These are phyloP conservation scores for Cnidoscolus chayamansa DNA, from an alignment of 441 rosid species.

Conservation along the genomic window DNA sequence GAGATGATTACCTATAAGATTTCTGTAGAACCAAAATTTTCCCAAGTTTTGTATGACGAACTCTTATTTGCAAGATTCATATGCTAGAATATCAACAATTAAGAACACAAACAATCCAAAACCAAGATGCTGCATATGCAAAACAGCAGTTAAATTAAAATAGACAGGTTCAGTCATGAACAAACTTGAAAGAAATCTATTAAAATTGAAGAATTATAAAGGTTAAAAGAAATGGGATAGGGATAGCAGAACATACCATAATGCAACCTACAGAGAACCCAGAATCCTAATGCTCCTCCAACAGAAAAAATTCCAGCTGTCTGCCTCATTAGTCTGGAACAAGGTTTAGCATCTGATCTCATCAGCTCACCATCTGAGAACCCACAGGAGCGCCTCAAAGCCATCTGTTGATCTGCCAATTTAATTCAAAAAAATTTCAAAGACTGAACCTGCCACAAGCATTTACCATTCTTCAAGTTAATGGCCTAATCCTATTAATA, in stretches of 20 bases:
- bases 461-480: too few species aligned
- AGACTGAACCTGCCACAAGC: too few species aligned
- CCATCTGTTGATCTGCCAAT: slow-evolving; percentile 35
- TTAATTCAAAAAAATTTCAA: not conserved
- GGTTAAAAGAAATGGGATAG: not conserved
- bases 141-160: too few species aligned
- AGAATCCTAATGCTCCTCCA: slow-evolving; percentile 85
- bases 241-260: slow-evolving; percentile 46
- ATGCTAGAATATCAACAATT: not conserved
- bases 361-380: slow-evolving; percentile 81
- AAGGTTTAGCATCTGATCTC: slow-evolving; percentile 86
- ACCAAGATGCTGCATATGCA: too few species aligned
- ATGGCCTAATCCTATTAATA: not conserved
- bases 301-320: slow-evolving; percentile 65
- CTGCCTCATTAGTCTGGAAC: slow-evolving; percentile 85
- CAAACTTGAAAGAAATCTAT: not conserved
- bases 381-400: slow-evolving; percentile 58
- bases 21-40: not conserved
- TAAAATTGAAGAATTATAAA: not conserved
- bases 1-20: not conserved
- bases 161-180: not conserved
- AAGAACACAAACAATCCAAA: not conserved
- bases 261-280: slow-evolving; percentile 90
- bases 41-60: not conserved
- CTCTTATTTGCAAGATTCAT: not conserved